These are phyloP conservation scores for Daldinia bambusicola DNA, from an alignment of 495 filamentous ascomycete species.

Conservation along the genomic window DNA sequence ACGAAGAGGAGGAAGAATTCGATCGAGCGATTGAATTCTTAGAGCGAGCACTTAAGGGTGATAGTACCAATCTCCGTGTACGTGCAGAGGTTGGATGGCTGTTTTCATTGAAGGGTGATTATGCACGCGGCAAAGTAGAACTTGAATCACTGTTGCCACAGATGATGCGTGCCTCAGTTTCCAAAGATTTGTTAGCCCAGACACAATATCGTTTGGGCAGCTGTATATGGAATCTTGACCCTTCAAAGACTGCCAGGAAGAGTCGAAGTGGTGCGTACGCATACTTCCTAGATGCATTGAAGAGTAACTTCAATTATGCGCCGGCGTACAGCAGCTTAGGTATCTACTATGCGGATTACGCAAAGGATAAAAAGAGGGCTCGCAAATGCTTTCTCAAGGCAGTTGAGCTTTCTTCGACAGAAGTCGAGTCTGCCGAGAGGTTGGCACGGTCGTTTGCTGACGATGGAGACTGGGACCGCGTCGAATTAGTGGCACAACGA, in stretches of 20 bases:
- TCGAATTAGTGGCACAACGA: slow-evolving; percentile 89
- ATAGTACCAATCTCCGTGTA: slow-evolving; percentile 77
- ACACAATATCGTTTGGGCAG: slow-evolving; percentile 88
- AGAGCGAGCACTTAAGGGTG: slow-evolving; percentile 73
- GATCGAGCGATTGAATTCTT: slow-evolving; percentile 80
- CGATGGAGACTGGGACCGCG: slow-evolving; percentile 92
- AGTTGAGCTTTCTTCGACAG: slow-evolving; percentile 89
- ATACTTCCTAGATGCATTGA: slow-evolving; percentile 83
- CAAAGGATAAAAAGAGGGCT: slow-evolving; percentile 82
- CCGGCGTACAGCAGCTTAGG: slow-evolving; percentile 94
- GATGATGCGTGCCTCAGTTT: slow-evolving; percentile 46
- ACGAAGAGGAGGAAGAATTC: slow-evolving; percentile 92
- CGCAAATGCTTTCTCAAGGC: slow-evolving; percentile 95
- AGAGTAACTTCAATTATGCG: slow-evolving; percentile 88
- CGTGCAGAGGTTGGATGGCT: slow-evolving; percentile 89
- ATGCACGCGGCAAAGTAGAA: slow-evolving; percentile 68
- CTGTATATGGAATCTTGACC: slow-evolving; percentile 86
- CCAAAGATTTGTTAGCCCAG: slow-evolving; percentile 80
- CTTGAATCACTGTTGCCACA: slow-evolving; percentile 73
- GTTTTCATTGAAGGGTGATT: slow-evolving; percentile 82
- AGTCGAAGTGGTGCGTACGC: slow-evolving; percentile 77
- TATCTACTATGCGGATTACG: slow-evolving; percentile 94
- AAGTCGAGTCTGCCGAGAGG: slow-evolving; percentile 87
- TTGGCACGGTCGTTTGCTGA: slow-evolving; percentile 87
- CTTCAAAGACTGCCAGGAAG: slow-evolving; percentile 75